Conservation (phyloP, 768 basidiomycete genomes). For the Termitomyces sp. region DNA sequence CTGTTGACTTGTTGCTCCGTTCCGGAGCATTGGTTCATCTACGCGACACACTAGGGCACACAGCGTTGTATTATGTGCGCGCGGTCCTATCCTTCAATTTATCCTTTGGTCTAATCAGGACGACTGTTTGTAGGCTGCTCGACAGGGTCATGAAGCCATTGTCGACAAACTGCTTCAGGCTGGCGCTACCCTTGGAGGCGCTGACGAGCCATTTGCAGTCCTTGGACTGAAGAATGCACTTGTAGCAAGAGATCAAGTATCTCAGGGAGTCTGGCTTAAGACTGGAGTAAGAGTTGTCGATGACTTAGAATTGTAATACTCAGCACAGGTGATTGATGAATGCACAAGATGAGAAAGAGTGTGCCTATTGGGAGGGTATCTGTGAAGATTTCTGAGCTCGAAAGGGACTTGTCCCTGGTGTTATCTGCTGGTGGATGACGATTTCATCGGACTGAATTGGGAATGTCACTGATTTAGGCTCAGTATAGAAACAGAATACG, state of each 20-base stretch:
- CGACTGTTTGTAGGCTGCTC: slow-evolving; percentile 55
- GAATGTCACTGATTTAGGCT: neutral
- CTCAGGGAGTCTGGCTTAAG: slow-evolving; percentile 51
- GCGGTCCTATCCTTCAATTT: neutral
- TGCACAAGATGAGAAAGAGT: neutral
- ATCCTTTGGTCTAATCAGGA: neutral
- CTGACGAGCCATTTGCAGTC: slow-evolving; percentile 57
- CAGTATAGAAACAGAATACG: neutral
- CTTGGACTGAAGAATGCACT: slow-evolving; percentile 35
- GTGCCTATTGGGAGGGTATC: neutral
- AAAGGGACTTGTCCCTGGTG: neutral
- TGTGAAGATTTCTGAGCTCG: neutral
- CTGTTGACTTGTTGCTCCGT: slow-evolving; percentile 48
- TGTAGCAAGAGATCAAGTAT: slow-evolving; percentile 35
- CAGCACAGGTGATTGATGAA: neutral
- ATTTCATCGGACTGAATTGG: neutral
- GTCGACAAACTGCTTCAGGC: slow-evolving; percentile 65
- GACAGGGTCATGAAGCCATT: slow-evolving; percentile 57
- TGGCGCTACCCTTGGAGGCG: slow-evolving; percentile 68
- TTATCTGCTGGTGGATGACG: neutral
- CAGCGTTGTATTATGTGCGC: slow-evolving; percentile 73
- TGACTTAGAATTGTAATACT: neutral
- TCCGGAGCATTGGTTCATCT: slow-evolving; percentile 81
- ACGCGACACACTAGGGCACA: slow-evolving; percentile 76
- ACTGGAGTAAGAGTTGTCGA: slow-evolving; percentile 31